These are phyloP conservation scores for Cytospora piceae DNA, from an alignment of 2,329 filamentous ascomycete genomes.

Conservation along the genomic window DNA sequence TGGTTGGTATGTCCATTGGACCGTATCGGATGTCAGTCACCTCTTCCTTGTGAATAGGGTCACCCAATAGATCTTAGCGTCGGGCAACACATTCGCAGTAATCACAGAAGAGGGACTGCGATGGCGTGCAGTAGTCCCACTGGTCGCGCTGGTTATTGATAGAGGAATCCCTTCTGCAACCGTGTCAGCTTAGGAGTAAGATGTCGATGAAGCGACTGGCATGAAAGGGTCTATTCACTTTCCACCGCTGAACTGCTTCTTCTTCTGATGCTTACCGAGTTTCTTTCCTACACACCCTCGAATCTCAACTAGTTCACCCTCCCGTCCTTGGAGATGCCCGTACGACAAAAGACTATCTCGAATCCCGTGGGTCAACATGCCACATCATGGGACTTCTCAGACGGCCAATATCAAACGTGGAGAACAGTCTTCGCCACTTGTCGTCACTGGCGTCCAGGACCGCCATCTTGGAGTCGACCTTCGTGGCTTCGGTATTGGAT, in stretches of 20 bases:
- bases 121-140: slow-evolving; percentile 72
- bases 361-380: slow-evolving; percentile 75
- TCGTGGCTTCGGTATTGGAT: not conserved
- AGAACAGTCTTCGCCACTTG: slow-evolving; percentile 70
- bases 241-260: slow-evolving; percentile 47
- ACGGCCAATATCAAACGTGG: slow-evolving; percentile 69
- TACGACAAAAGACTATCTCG: slow-evolving; percentile 72
- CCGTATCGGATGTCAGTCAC: slow-evolving; percentile 66
- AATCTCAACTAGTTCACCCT: slow-evolving; percentile 70
- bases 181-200: not conserved
- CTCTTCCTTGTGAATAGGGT: slow-evolving; percentile 62
- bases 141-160: slow-evolving; percentile 66
- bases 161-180: slow-evolving; percentile 45
- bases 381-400: slow-evolving; percentile 83
- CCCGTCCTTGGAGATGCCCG: slow-evolving; percentile 63
- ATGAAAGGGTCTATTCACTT: slow-evolving; percentile 42
- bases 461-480: slow-evolving; percentile 50
- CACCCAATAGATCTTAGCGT: slow-evolving; percentile 60
- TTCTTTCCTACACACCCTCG: slow-evolving; percentile 77
- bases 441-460: slow-evolving; percentile 69
- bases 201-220: not conserved
- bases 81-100: slow-evolving; percentile 62
- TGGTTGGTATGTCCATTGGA: slow-evolving; percentile 48
- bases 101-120: slow-evolving; percentile 62
- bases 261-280: slow-evolving; percentile 79